Evolutionary conservation across 345 rosid species (phyloP), one percentile per base, ranked within the genome.

Genomic region (Populus tremula): DNA sequence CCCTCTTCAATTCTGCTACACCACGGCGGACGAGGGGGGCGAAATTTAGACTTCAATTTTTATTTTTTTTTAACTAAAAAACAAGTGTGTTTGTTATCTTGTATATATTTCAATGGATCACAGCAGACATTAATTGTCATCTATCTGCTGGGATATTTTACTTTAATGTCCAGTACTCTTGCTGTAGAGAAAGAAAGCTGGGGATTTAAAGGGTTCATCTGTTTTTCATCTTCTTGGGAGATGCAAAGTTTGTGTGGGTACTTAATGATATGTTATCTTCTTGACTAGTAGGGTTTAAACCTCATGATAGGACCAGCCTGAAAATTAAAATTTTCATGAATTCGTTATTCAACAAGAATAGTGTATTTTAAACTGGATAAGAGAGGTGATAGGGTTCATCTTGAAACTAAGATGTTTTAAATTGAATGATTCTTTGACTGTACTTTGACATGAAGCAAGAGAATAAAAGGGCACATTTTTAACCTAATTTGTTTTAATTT

Each of bases 21-120:
- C 41, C 69, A 69, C 86, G 69, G 87, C 86, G 87, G 87, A 84
- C 85, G 74, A 81, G 72, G 84, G 82, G 89, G 89, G 85, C 81
- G 81, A 75, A n/a, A 7, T 59, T 77, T 77, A 8, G 29, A 9
- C 69, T 61, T 74, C 36, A 14, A 45, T 0, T 64, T 61, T 25
- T 21, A 39, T 54, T 20, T 11, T 13, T 35, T 43, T 6, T 63
- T 20, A 29, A 39, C n/a, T 8, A 14, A 9, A 10, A 21, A 7
- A 12, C 11, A 4, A 66, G 7, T 49, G 23, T 49, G 16, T 14
- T 11, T 72, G 16, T 36, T 23, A 59, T 59, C 64, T 59, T 23
- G 16, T 23, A 6, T 23, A 10, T 23, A 59, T 59, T 9, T 59
- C 64, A 23, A 25, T 23, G 13, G 29, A 59, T 59, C 12, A 1